phyloP scores from a whole-genome alignment of 2,329 filamentous ascomycete species.

The Monilinia aucupariae region DNA sequence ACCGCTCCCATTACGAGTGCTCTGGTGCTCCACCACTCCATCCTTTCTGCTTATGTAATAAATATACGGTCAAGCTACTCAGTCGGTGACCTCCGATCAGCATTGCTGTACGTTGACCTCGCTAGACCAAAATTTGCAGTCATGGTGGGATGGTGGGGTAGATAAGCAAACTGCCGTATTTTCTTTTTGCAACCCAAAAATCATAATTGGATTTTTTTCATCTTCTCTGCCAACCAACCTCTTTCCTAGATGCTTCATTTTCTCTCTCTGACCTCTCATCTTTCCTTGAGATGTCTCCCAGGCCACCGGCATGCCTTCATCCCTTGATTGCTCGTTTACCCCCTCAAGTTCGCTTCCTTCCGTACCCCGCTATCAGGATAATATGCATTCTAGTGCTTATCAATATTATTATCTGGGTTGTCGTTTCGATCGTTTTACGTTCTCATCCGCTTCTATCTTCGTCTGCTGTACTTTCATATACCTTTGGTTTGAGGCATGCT shows the following conservation, averaged over 20 bases:
- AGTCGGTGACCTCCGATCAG: neutral
- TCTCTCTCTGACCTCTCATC: neutral
- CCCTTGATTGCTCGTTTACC: constrained; percentile 12
- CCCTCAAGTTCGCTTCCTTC: constrained; percentile 20
- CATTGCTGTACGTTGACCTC: constrained; percentile 4
- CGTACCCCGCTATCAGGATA: constrained; percentile 35
- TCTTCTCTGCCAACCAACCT: no score
- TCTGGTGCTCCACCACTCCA: no score
- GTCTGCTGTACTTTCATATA: constrained; percentile 78
- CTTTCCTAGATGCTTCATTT: neutral
- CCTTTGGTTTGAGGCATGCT: constrained; percentile 86
- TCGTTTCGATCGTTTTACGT: constrained; percentile 47
- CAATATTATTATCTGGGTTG: constrained; percentile 54
- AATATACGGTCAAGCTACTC: no score
- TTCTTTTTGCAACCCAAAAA: no score
- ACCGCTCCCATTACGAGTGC: no score
- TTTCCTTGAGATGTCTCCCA: constrained; percentile 9
- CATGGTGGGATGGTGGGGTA: constrained; percentile 9
- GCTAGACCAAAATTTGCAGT: neutral
- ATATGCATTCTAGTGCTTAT: constrained; percentile 48
- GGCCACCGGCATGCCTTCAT: constrained; percentile 14
- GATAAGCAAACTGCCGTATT: neutral
- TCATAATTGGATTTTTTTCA: no score
- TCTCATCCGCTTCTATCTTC: constrained; percentile 60
- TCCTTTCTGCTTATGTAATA: no score